Evolutionary conservation across 192 early-diverging fungal genomes (phyloP).

Genomic region (Backusella parvicylindrica): DNA sequence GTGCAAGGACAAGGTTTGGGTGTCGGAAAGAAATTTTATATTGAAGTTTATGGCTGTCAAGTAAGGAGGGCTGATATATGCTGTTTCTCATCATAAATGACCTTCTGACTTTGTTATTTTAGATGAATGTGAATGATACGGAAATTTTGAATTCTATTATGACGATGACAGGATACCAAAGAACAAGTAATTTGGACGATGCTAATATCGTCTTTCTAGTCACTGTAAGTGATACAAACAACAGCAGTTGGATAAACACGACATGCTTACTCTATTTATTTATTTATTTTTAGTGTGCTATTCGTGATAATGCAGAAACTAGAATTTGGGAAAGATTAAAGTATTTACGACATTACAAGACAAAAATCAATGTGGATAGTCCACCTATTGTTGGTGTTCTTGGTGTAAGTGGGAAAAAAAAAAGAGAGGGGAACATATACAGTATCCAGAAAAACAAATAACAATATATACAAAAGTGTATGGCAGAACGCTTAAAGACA

Average conservation of each 20-base stretch:
- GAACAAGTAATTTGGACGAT: conserved; percentile 48
- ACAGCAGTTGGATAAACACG: neutral
- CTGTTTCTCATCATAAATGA: neutral
- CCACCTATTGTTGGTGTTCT: conserved; percentile 71
- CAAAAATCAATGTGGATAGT: conserved; percentile 49
- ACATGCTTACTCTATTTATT: neutral
- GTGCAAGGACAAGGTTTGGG: conserved; percentile 43
- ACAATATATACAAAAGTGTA: conserved; percentile 44
- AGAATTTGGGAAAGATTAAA: conserved; percentile 67
- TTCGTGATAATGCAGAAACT: conserved; percentile 73
- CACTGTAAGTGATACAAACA: conserved; percentile 38
- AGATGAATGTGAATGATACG: conserved; percentile 79
- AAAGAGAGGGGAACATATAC: neutral
- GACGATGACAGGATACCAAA: conserved; percentile 62
- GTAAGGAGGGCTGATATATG: conserved; percentile 5
- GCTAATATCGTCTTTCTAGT: conserved; percentile 72
- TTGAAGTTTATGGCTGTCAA: conserved; percentile 80
- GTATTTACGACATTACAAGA: conserved; percentile 52
- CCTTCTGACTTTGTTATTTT: neutral
- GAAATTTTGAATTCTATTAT: conserved; percentile 75
- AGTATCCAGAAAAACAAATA: neutral
- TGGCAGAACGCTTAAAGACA: conserved; percentile 75
- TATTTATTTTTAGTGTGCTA: conserved; percentile 56
- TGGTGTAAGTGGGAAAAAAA: conserved; percentile 45
- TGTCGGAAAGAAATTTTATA: conserved; percentile 60